These are phyloP conservation scores for Nemania abortiva DNA, from an alignment of 2,329 filamentous ascomycete genomes.

Conservation along the genomic window DNA sequence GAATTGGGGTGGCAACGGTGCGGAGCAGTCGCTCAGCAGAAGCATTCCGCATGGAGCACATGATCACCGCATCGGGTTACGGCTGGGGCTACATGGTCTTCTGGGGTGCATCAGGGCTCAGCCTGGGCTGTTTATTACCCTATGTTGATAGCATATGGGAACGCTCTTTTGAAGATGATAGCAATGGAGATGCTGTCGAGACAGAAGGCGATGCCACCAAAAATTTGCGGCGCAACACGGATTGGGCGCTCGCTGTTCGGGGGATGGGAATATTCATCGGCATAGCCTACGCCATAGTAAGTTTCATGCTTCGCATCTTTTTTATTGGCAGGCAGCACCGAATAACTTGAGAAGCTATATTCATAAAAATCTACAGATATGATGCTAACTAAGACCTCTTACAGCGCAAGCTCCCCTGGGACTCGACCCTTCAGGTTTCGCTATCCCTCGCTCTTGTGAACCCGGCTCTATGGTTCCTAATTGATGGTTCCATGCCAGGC, in stretches of 20 bases:
- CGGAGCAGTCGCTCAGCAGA: slow-evolving; percentile 73
- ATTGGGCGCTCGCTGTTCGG: slow-evolving; percentile 77
- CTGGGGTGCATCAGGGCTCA: slow-evolving; percentile 85
- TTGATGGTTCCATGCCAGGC: slow-evolving; percentile 89
- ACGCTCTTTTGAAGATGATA: slow-evolving; percentile 55
- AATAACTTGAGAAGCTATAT: background rate
- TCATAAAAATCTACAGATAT: background rate
- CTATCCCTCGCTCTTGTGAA: slow-evolving; percentile 90
- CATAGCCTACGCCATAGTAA: slow-evolving; percentile 75
- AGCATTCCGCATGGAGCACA: slow-evolving; percentile 67
- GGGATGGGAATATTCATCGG: slow-evolving; percentile 72
- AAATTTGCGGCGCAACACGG: slow-evolving; percentile 47
- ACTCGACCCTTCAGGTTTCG: slow-evolving; percentile 93
- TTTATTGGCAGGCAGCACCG: background rate
- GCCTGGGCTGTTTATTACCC: slow-evolving; percentile 82
- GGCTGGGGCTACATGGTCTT: slow-evolving; percentile 78
- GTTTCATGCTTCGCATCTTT: slow-evolving; percentile 1
- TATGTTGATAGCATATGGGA: slow-evolving; percentile 86
- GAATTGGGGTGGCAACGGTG: slow-evolving; percentile 81
- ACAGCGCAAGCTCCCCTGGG: slow-evolving; percentile 90
- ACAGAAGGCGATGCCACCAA: slow-evolving; percentile 49
- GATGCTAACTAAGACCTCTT: slow-evolving; percentile 33
- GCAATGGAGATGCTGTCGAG: slow-evolving; percentile 45
- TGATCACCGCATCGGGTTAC: slow-evolving; percentile 56
- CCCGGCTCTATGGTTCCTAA: slow-evolving; percentile 93